Percentiles rank a stretch among this genome's conserved stretches.
These are phyloP conservation scores for Penicillium italicum DNA, from an alignment of 2,329 filamentous ascomycete genomes.

Conservation along the genomic window DNA sequence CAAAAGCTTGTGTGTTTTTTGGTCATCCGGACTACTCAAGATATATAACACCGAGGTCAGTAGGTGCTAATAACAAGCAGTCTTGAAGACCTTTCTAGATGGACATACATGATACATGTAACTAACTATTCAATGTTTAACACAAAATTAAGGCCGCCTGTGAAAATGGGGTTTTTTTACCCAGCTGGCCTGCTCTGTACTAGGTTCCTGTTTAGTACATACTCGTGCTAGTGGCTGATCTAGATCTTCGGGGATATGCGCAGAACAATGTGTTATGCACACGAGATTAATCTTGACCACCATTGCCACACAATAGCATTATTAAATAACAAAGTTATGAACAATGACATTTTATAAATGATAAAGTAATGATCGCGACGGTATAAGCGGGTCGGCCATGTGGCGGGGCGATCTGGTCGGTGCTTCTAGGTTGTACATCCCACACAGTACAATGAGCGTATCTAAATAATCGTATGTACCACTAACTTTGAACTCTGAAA, in stretches of 20 bases:
- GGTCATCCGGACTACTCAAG: neutral
- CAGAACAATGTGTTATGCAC: neutral
- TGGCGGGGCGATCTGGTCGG: neutral
- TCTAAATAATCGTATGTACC: neutral
- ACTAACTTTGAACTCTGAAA: neutral
- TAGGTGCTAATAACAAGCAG: neutral
- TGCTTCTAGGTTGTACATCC: neutral
- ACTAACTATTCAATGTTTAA: neutral
- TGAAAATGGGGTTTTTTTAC: neutral
- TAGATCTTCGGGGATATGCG: neutral
- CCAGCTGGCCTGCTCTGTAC: neutral
- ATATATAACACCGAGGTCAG: neutral
- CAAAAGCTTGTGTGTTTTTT: conserved; percentile 10
- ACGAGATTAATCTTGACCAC: neutral
- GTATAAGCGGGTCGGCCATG: neutral
- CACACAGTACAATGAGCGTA: neutral
- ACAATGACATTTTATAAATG: neutral
- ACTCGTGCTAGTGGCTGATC: neutral
- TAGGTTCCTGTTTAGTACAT: neutral
- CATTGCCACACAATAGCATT: neutral
- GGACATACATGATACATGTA: neutral
- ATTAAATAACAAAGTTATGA: neutral
- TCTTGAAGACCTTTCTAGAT: neutral
- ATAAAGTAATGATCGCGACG: neutral
- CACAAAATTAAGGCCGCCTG: neutral